Conservation (phyloP, 148 eudicot genomes). For the Camellia granthamiana region DNA sequence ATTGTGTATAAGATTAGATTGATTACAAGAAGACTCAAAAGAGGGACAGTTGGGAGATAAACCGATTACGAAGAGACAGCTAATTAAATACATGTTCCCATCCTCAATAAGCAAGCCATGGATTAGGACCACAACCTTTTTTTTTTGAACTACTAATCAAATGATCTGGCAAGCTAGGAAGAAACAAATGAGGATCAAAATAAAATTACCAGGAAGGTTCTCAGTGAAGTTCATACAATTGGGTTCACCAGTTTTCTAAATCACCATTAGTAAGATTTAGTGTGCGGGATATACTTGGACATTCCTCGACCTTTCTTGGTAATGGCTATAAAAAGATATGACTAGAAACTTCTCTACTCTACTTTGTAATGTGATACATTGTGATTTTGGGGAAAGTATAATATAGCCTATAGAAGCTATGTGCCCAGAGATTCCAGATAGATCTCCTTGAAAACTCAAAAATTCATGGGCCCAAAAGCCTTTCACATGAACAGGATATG, state of each 20-base stretch:
- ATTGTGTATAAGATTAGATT: background rate
- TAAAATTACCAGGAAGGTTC: background rate
- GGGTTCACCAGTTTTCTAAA: background rate
- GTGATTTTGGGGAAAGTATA: background rate
- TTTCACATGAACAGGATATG: background rate
- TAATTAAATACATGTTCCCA: background rate
- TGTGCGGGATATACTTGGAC: background rate
- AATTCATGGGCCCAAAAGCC: background rate
- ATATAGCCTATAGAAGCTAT: background rate
- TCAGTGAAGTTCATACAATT: background rate
- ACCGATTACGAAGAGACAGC: background rate
- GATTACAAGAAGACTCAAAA: background rate
- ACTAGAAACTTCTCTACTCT: background rate
- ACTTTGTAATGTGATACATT: background rate
- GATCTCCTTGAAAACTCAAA: background rate
- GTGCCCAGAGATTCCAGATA: background rate
- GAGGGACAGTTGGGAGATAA: background rate
- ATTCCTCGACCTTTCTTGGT: background rate
- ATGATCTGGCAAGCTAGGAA: background rate
- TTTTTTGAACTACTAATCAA: background rate
- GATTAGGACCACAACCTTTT: background rate
- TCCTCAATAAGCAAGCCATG: background rate
- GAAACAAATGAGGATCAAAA: background rate
- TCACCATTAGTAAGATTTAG: background rate
- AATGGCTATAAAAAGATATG: background rate